Percentiles rank a stretch among this genome's conserved stretches.
Evolutionary conservation across 73 alveolate genomes (phyloP).

Genomic region (Tetrahymena malaccensis): DNA sequence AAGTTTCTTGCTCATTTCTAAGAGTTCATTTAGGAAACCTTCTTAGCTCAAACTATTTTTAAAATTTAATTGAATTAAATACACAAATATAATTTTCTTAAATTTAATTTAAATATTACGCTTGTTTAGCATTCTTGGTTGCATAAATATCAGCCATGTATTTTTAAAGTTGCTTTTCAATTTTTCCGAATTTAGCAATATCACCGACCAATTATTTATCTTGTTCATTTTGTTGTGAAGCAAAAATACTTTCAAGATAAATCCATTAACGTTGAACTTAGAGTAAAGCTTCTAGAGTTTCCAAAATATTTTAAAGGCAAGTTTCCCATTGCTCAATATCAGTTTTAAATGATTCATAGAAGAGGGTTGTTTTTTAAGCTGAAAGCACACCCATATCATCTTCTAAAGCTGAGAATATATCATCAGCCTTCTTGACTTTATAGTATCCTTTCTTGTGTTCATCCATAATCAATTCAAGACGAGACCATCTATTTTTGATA

Average conservation of each 20-base stretch:
- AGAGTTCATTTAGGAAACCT: conserved; percentile 24
- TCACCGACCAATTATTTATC: conserved; percentile 37
- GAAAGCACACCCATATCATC: conserved; percentile 85
- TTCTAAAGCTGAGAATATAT: conserved; percentile 72
- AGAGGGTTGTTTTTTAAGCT: conserved; percentile 73
- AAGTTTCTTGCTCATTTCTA: conserved; percentile 53
- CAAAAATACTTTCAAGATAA: conserved; percentile 37
- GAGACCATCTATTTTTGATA: conserved; percentile 66
- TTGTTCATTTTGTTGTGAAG: conserved; percentile 27
- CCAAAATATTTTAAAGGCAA: conserved; percentile 59
- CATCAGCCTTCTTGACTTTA: conserved; percentile 61
- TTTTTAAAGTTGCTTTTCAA: conserved; percentile 8
- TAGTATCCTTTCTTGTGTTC: conserved; percentile 56
- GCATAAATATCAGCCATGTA: conserved; percentile 15
- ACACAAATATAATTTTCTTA: neutral
- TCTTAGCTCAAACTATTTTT: conserved; percentile 10
- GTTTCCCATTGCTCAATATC: conserved; percentile 77
- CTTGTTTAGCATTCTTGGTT: conserved; percentile 17
- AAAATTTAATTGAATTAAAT: neutral
- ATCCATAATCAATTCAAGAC: conserved; percentile 19
- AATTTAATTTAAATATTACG: neutral
- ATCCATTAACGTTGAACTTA: conserved; percentile 49
- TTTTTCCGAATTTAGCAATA: conserved; percentile 17
- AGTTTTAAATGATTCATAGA: conserved; percentile 71
- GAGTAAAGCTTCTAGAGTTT: conserved; percentile 64